phyloP scores from a whole-genome alignment of 768 basidiomycete genomes.

The Psilocybe tampanensis region DNA sequence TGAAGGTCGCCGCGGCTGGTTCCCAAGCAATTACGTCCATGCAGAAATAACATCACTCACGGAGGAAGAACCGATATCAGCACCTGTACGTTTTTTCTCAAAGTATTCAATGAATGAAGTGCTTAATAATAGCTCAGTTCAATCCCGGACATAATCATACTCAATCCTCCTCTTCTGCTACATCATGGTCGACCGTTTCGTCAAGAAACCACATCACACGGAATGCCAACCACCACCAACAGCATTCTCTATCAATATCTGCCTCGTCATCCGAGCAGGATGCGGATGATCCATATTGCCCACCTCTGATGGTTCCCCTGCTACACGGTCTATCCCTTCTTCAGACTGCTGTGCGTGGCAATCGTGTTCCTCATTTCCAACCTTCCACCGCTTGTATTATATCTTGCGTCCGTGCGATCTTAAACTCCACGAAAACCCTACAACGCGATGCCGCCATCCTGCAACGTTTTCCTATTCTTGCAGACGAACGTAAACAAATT shows the following conservation, averaged over 20 bases:
- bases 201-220: conserved; percentile 31
- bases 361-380: conserved; percentile 82
- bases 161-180: conserved; percentile 51
- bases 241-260: conserved; percentile 47
- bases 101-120: not conserved
- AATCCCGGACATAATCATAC: conserved; percentile 50
- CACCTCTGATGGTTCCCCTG: conserved; percentile 81
- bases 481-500: conserved; percentile 80
- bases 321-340: conserved; percentile 85
- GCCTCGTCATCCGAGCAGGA: conserved; percentile 51
- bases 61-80: conserved; percentile 54
- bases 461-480: conserved; percentile 63
- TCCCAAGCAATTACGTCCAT: conserved; percentile 95
- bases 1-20: conserved; percentile 91
- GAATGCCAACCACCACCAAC: conserved; percentile 27
- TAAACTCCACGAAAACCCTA: conserved; percentile 82
- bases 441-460: conserved; percentile 80
- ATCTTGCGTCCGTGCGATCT: conserved; percentile 86
- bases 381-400: conserved; percentile 95
- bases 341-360: conserved; percentile 80
- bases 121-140: conserved; percentile 22
- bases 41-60: conserved; percentile 59
- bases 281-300: conserved; percentile 61
- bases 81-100: conserved; percentile 38
- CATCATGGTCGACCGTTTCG: conserved; percentile 54